Percentiles rank a stretch among this genome's conserved stretches.
phyloP scores from a whole-genome alignment of 73 alveolate genomes.

The Effrenium voratum region DNA sequence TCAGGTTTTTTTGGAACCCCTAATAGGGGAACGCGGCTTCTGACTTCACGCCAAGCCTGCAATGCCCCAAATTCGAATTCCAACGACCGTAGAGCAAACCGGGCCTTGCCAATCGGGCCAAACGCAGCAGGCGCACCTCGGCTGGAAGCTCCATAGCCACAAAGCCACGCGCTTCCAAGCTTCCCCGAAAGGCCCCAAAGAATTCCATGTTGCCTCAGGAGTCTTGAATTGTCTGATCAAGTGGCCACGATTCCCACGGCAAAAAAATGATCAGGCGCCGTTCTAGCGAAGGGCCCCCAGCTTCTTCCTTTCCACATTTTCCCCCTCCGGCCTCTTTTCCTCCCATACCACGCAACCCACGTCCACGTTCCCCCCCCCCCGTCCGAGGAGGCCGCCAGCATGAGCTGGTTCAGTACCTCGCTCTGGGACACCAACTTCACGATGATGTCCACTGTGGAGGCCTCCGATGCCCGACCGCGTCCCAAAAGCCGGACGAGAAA shows the following conservation, averaged over 20 bases:
- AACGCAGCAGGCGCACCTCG: slow-evolving; percentile 60
- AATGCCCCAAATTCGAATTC: too few relatives aligned
- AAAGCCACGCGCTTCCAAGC: neutral
- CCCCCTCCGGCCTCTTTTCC: neutral
- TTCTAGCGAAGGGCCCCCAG: neutral
- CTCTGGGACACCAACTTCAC: slow-evolving; percentile 39
- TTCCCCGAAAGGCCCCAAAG: too few relatives aligned
- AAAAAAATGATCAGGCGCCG: neutral
- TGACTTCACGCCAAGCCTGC: neutral
- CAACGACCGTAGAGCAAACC: neutral
- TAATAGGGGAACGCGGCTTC: neutral
- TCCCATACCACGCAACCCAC: too few relatives aligned
- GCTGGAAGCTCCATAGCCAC: neutral
- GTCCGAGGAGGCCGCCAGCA: slow-evolving; percentile 66
- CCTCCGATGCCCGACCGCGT: too few relatives aligned
- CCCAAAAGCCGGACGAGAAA: too few relatives aligned
- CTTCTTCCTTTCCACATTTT: neutral
- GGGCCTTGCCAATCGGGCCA: slow-evolving; percentile 87
- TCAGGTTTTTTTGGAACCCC: neutral
- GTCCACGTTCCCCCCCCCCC: too few relatives aligned
- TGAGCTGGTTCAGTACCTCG: slow-evolving; percentile 72
- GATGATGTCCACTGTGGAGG: slow-evolving; percentile 66
- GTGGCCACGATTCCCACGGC: neutral
- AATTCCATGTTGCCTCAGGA: too few relatives aligned
- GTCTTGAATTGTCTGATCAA: too few relatives aligned